A percentile compares a stretch with the other conserved stretches of the same genome.
Evolutionary conservation across 1,284 basidiomycete species (phyloP).

Genomic region (Cystobasidium sp.): DNA sequence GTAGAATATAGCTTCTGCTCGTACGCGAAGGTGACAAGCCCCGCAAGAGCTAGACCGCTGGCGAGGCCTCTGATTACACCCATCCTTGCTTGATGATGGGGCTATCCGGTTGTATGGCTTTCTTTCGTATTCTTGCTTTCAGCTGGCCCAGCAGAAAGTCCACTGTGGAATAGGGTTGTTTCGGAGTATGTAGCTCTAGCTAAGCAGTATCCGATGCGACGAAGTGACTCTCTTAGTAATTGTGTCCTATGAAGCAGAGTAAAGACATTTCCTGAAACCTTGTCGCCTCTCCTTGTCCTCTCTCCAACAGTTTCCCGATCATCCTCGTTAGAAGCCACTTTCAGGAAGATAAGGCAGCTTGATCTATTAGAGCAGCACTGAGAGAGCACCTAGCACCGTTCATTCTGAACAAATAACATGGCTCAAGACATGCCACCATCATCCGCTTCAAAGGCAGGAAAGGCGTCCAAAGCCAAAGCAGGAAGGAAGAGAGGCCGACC

Average conservation of each 20-base stretch:
- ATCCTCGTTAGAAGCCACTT: too few species aligned
- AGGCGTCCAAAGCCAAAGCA: constrained; percentile 12
- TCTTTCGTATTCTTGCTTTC: too few species aligned
- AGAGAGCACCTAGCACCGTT: neutral
- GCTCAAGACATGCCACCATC: constrained; percentile 12
- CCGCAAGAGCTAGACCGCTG: constrained; percentile 36
- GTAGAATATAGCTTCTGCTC: constrained; percentile 36
- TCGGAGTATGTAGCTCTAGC: too few species aligned
- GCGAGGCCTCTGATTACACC: constrained; percentile 35
- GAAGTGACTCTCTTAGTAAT: too few species aligned
- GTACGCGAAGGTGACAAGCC: constrained; percentile 32
- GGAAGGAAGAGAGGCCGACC: constrained; percentile 27
- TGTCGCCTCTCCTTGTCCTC: too few species aligned
- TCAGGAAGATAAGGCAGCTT: neutral
- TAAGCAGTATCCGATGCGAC: too few species aligned
- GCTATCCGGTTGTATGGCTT: too few species aligned
- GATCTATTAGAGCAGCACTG: neutral
- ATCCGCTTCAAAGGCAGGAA: neutral
- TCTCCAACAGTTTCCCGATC: too few species aligned
- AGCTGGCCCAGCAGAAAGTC: too few species aligned
- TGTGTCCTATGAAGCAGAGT: too few species aligned
- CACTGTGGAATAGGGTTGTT: too few species aligned
- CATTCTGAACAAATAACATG: neutral
- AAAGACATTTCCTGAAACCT: too few species aligned
- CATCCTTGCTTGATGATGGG: constrained; percentile 1